Evolutionary conservation across 2,329 filamentous ascomycete species (phyloP), one percentile per base, ranked within the genome.

Genomic region (Monilinia fructicola): DNA sequence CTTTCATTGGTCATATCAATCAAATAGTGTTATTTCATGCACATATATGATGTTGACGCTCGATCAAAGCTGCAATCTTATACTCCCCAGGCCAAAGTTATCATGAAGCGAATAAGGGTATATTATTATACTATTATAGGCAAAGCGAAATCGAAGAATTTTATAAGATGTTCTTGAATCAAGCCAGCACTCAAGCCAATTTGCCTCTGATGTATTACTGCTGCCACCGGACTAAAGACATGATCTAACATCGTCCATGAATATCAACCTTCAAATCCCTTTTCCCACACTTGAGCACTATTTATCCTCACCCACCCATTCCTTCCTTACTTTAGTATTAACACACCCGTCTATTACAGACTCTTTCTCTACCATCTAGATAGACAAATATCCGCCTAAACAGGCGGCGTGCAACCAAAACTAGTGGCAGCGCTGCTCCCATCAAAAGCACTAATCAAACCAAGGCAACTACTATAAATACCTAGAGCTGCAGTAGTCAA

Each of bases 401-500:
- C 56, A 38, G 64, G 64, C 1, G 42, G 2, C 4, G 46, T 18
- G 28, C 64, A 66, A 21, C 64, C 64, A 28, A 66, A 66, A 46
- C 64, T 66, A 28, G 55, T 61, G 4, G 64, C 64, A 23, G 28
- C 38, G 44, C 64, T 61, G 10, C 21, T 3, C 9, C 55, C 64
- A 53, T 28, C 12, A 38, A 66, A 66, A 16, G 58, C 65, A 23
- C 48, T 35, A 5, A 66, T 66, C 40, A 66, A 35, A 10, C 50
- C 65, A 35, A 54, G 42, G 50, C 50, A 55, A 66, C 58, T 63
- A 55, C 65, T 69, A 62, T 73, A 73, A 54, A 73, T 71, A 12
- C 72, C 72, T 56, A 74, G 61, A 16, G 64, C 68, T 46, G 67
- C 70, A 40, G 70, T 74, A 26, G 66, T 66, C 48, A 74, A 56